These are phyloP conservation scores for Pulveroboletus ravenelii DNA, from an alignment of 768 basidiomycete genomes.

Conservation along the genomic window DNA sequence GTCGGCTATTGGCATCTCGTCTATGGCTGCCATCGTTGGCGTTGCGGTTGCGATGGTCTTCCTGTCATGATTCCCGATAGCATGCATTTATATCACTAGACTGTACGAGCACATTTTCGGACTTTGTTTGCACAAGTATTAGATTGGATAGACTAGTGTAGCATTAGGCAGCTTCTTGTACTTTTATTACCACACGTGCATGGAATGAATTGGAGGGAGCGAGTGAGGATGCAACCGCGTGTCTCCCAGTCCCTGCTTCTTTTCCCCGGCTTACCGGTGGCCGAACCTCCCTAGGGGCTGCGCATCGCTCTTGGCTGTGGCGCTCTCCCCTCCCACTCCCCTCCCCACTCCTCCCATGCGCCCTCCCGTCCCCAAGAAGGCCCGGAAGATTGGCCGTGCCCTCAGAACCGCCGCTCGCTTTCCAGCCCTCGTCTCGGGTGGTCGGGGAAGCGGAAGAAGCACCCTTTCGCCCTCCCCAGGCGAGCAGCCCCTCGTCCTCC, in stretches of 20 bases:
- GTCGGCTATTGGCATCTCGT: slow-evolving; percentile 25
- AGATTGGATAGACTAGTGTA: not conserved
- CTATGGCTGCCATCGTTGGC: slow-evolving; percentile 28
- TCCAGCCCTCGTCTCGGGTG: slow-evolving; percentile 43
- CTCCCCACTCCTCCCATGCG: slow-evolving; percentile 13
- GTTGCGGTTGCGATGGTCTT: slow-evolving; percentile 33
- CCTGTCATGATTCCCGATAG: slow-evolving; percentile 23
- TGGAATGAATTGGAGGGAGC: not conserved
- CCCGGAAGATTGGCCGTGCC: slow-evolving; percentile 52
- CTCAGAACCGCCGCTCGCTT: slow-evolving; percentile 57
- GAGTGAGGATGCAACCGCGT: not conserved
- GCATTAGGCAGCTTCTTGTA: too few relatives aligned
- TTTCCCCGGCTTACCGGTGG: not conserved
- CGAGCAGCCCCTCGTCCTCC: slow-evolving; percentile 61
- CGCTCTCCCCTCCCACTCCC: not conserved
- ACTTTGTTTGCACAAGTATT: not conserved
- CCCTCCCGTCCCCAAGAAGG: slow-evolving; percentile 37
- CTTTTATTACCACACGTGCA: not conserved
- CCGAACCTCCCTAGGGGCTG: slow-evolving; percentile 12
- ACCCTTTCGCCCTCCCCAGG: slow-evolving; percentile 46
- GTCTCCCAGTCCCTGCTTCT: not conserved
- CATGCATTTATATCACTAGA: not conserved
- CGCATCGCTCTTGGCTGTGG: slow-evolving; percentile 11
- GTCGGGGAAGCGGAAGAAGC: slow-evolving; percentile 35
- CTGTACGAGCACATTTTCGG: too few relatives aligned